Conservation (phyloP, 805 yeast genomes). For the Saccharomycopsis babjevae region DNA sequence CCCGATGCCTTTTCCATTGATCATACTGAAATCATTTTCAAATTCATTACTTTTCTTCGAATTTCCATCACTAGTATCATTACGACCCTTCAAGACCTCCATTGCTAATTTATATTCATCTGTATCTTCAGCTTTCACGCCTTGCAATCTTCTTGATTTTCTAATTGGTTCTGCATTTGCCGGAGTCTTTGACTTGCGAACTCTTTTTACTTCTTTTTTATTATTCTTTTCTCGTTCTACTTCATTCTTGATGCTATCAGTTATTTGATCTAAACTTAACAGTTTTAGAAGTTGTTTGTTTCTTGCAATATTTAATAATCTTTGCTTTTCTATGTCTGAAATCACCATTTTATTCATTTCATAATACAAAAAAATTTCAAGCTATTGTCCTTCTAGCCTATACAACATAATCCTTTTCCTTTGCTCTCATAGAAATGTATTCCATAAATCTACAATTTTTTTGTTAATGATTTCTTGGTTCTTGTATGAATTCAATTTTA, state of each 20-base stretch:
- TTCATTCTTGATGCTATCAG: constrained; percentile 38
- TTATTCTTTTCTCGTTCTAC: constrained; percentile 23
- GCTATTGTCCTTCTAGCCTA: too few relatives aligned
- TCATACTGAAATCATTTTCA: constrained; percentile 20
- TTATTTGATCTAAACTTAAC: constrained; percentile 53
- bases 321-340: constrained; percentile 59
- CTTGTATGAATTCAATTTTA: too few relatives aligned
- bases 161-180: constrained; percentile 42
- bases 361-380: background rate
- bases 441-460: too few relatives aligned
- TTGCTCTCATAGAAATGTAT: too few relatives aligned
- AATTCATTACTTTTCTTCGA: constrained; percentile 31
- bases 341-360: constrained; percentile 20
- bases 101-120: constrained; percentile 25
- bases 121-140: constrained; percentile 48
- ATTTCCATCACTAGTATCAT: constrained; percentile 61
- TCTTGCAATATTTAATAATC: constrained; percentile 73
- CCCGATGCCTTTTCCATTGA: constrained; percentile 26
- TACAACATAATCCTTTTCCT: too few relatives aligned
- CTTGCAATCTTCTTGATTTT: constrained; percentile 72
- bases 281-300: constrained; percentile 67
- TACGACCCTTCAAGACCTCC: constrained; percentile 48
- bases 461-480: too few relatives aligned
- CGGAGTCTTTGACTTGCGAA: constrained; percentile 21
- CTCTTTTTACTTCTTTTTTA: constrained; percentile 19